These are phyloP conservation scores for Fusarium sp. DNA, from an alignment of 2,329 filamentous ascomycete genomes.

Conservation along the genomic window DNA sequence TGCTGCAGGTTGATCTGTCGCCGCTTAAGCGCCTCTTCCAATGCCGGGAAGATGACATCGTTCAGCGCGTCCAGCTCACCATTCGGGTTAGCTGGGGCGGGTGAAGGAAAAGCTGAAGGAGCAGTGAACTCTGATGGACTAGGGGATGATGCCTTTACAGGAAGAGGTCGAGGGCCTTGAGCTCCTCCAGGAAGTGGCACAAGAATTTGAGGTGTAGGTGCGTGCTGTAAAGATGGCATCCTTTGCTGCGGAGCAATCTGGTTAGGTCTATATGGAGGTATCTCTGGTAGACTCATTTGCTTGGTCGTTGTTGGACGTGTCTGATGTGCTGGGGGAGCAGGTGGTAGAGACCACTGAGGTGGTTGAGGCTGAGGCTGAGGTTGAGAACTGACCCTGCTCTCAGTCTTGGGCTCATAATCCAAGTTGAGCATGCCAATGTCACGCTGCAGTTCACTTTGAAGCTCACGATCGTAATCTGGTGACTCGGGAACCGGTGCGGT, in stretches of 20 bases:
- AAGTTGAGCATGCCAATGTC: constrained; percentile 71
- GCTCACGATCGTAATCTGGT: constrained; percentile 69
- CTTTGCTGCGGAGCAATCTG: constrained; percentile 50
- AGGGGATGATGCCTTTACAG: constrained; percentile 51
- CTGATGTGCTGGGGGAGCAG: constrained; percentile 53
- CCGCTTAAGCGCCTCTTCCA: constrained; percentile 90
- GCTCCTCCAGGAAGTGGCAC: constrained; percentile 32
- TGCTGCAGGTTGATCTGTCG: constrained; percentile 74
- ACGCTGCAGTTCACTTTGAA: constrained; percentile 73
- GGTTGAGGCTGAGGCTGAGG: constrained; percentile 24
- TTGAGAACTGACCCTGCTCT: constrained; percentile 29
- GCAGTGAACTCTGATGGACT: constrained; percentile 51
- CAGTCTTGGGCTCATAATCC: constrained; percentile 40
- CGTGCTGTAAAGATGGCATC: constrained; percentile 48
- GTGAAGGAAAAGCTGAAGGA: constrained; percentile 67
- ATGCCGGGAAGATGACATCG: constrained; percentile 91
- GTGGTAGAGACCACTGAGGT: constrained; percentile 37
- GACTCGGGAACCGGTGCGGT: constrained; percentile 63
- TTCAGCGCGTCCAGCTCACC: constrained; percentile 86
- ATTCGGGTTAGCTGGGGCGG: constrained; percentile 67
- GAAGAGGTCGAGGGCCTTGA: constrained; percentile 44
- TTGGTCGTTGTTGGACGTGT: constrained; percentile 56
- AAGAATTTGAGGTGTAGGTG: constrained; percentile 39
- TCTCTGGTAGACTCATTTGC: constrained; percentile 64
- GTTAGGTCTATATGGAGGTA: constrained; percentile 65